Base-by-base conservation (phyloP, 768 basidiomycete species). In the Baorangia bicolor region DNA sequence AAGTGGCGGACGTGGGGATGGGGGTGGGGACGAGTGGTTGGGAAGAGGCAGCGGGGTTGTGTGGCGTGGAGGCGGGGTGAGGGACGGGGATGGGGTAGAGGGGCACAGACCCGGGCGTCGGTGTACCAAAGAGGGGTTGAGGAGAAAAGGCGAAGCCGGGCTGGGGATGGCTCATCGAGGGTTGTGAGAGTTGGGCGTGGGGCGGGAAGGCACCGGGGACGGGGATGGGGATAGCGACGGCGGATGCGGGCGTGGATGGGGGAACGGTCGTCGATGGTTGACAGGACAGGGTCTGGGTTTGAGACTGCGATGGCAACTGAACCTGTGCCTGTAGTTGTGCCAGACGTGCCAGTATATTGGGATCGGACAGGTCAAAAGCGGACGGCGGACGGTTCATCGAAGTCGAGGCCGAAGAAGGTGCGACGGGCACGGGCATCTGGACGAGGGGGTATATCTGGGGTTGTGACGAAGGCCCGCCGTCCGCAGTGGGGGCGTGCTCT, bases 261-360 rank as follows among this genome's bases (percentile, higher is more conserved):
- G 51, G 27, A 6, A 46, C 12, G 4, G 42, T 39, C 31, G 46
- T 41, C 28, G 56, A 56, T 21, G 53, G 33, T 33, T 55, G 58
- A 5, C 39, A 42, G 18, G 60, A 39, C 18, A 30, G 6, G 28
- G 41, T 35, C 21, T 40, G 57, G 4, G 49, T 5, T 13, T 50
- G 63, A 6, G 41, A 21, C 18, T 58, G 63, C 4, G 33, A 31
- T 3, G 51, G 56, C 2, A 51, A 13, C 40, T 62, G 66, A 2
- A 51, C 33, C 44, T 69, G 67, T 3, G 56, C 52, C 11, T 72
- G 68, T 23, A 64, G 46, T 34, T 70, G 68, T 34, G 53, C 61
- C 10, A 72, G 51, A 23, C 66, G 69, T 2, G 57, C 59, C 4
- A 72, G 23, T 37, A 66, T 40, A 25, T 21, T 53, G 0, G 66